Conservation (phyloP, 345 rosid species). For the Heritiera fomes region DNA sequence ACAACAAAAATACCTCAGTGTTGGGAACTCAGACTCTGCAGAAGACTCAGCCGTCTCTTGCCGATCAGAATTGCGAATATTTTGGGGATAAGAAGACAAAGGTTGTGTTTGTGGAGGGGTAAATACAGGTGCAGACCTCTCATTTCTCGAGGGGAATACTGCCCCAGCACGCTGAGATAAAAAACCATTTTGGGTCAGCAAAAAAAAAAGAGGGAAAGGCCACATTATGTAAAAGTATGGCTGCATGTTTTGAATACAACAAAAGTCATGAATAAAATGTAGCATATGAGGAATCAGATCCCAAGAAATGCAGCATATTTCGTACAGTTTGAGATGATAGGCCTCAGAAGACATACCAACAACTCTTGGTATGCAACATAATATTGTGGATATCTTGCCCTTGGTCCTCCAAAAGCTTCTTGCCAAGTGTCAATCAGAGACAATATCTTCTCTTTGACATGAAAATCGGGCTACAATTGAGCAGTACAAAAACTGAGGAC, state of each 20-base stretch:
- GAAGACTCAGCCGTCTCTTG: constrained; percentile 69
- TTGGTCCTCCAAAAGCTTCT: constrained; percentile 97
- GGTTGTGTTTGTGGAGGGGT: constrained; percentile 97
- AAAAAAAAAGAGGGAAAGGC: background rate
- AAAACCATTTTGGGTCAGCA: constrained; percentile 23
- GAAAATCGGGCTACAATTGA: constrained; percentile 69
- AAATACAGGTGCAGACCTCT: constrained; percentile 87
- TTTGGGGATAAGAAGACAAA: constrained; percentile 76
- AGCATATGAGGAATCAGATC: background rate
- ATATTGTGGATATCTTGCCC: constrained; percentile 98
- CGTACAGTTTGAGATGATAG: constrained; percentile 16
- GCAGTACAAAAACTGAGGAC: constrained; percentile 34
- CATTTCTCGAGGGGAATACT: constrained; percentile 92
- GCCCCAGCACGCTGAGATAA: constrained; percentile 94
- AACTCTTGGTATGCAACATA: constrained; percentile 96
- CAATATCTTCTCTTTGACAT: constrained; percentile 94
- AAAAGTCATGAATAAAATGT: constrained; percentile 1
- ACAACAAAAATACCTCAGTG: constrained; percentile 60
- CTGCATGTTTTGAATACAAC: background rate
- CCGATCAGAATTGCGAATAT: constrained; percentile 61
- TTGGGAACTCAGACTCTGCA: constrained; percentile 86
- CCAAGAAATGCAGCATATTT: constrained; percentile 13
- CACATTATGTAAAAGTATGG: constrained; percentile 9
- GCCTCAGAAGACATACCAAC: constrained; percentile 60
- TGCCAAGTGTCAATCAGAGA: constrained; percentile 95